Percentiles rank a stretch among this genome's conserved stretches.
Conservation (phyloP, 176 grass and related monocot species). For the Rhipidocladum racemiflorum region DNA sequence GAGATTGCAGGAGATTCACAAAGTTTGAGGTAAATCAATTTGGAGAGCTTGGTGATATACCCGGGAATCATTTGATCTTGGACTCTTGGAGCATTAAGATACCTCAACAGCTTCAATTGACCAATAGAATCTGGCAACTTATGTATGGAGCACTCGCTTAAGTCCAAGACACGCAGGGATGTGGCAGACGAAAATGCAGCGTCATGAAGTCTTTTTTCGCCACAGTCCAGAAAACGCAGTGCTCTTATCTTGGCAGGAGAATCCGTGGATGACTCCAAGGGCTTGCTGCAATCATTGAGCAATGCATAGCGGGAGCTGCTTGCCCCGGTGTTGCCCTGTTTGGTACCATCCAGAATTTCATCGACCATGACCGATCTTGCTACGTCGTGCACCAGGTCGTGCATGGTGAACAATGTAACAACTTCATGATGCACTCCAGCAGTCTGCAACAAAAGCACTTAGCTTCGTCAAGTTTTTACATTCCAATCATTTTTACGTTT, state of each 20-base stretch:
- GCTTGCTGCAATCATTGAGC: too few relatives aligned
- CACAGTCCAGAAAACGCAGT: background rate
- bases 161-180: constrained; percentile 9
- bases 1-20: background rate
- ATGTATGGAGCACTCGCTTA: background rate
- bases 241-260: background rate
- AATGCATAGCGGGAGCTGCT: too few relatives aligned
- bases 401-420: too few relatives aligned
- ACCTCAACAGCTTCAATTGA: constrained; percentile 9
- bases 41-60: background rate
- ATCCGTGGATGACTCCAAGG: too few relatives aligned
- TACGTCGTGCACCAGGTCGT: too few relatives aligned
- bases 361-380: too few relatives aligned
- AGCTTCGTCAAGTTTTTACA: too few relatives aligned
- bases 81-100: background rate
- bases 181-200: background rate
- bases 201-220: background rate
- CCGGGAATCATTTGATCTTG: background rate
- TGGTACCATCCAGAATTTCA: too few relatives aligned
- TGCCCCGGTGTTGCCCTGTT: too few relatives aligned
- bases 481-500: too few relatives aligned
- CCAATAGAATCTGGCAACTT: background rate
- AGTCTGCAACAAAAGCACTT: too few relatives aligned
- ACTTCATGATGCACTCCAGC: too few relatives aligned
- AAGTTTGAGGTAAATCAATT: background rate